Evolutionary conservation across 2,329 filamentous ascomycete genomes (phyloP), one percentile per base, ranked within the genome.

Genomic region (Colletotrichum neosansevieriae): DNA sequence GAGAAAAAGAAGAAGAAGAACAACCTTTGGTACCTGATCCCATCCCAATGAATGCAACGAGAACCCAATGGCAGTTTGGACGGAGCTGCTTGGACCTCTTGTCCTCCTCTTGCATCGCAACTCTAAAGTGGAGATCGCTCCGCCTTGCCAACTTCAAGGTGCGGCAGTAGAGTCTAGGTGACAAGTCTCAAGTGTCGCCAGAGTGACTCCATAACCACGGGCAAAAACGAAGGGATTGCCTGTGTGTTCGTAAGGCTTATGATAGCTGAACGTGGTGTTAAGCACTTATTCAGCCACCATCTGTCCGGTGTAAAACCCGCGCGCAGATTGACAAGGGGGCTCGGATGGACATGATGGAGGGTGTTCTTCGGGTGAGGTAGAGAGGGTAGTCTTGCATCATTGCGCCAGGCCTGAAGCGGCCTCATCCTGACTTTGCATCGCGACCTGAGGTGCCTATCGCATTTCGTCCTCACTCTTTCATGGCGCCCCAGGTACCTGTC

Each of bases 181-280:
- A 32, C 11, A 38, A 10, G 58, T 42, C n/a, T 6, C 42, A 36
- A 58, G 56, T 58, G 56, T 36, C 56, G 56, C 24, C 24, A 29
- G 29, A 6, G 29, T 7, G 29, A 29, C 24, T 29, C 5, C 24
- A 29, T 29, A 29, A 29, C 24, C 24, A 29, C 4, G 6, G 6
- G 24, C 5, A 6, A 6, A 29, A 29, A 29, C 4, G 24, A 29
- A 29, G 36, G 34, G 45, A 53, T 53, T 17, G 47, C 36, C 24
- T 29, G 58, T 51, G 58, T 44, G 60, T 68, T 60, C 54, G 61
- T 65, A 59, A 69, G 66, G 61, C 54, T 66, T 64, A 58, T 58
- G 45, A 38, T 59, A 32, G 38, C 34, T 58, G 17, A 13, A 13
- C 42, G 54, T 29, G 65, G 56, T 66, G 61, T 66, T 60, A 69